Percentiles rank a stretch among this genome's conserved stretches.
Conservation (phyloP, 164 flowering plant species). For the Liriodendron chinense region DNA sequence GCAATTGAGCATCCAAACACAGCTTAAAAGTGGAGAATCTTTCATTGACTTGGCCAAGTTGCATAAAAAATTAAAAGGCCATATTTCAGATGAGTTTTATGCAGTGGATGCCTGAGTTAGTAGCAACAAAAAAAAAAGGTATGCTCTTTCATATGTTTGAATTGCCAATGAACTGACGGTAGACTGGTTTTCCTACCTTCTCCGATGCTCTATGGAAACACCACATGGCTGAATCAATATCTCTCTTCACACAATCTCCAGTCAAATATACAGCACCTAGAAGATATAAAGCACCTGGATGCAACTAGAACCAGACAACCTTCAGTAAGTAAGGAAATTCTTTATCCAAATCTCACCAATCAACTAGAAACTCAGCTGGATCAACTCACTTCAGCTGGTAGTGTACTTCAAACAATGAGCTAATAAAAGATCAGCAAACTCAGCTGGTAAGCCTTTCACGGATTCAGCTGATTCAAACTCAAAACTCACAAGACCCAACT, state of each 20-base stretch:
- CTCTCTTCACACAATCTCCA: conserved; percentile 89
- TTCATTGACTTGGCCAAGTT: not conserved
- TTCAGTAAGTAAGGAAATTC: conserved; percentile 20
- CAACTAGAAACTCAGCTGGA: not conserved
- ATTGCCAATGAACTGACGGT: not conserved
- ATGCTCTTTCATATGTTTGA: not conserved
- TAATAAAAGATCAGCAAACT: not conserved
- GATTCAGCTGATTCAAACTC: not conserved
- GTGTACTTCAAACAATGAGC: no score
- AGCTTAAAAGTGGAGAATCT: not conserved
- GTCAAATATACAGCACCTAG: conserved; percentile 81
- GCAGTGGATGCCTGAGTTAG: no score
- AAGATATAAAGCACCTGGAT: conserved; percentile 93
- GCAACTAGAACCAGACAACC: conserved; percentile 53
- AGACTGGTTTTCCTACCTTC: conserved; percentile 46
- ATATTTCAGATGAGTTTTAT: no score
- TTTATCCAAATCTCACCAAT: not conserved
- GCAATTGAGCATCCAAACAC: no score
- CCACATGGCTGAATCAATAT: conserved; percentile 79
- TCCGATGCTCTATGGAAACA: conserved; percentile 95
- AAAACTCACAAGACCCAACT: no score
- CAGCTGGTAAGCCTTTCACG: not conserved
- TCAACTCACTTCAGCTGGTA: not conserved
- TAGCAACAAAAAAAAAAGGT: not conserved
- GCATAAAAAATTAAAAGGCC: not conserved